Evolutionary conservation across 78 protist genomes (phyloP).

Genomic region (Salpingoeca rosetta): DNA sequence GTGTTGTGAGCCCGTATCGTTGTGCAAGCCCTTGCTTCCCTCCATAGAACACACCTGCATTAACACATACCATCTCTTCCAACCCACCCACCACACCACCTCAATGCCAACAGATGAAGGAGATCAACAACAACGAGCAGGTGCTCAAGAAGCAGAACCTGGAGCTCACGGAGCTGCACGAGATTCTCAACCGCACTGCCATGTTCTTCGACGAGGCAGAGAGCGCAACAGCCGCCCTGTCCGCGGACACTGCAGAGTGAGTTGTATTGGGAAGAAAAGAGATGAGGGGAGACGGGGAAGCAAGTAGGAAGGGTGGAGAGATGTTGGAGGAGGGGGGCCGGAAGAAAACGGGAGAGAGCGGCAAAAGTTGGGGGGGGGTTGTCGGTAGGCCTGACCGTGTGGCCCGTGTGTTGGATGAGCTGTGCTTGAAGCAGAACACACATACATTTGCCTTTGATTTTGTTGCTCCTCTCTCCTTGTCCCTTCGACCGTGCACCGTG

Average conservation of each 20-base stretch:
- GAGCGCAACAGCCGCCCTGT: neutral
- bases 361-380: neutral
- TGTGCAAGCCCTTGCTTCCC: no score
- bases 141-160: slow-evolving; percentile 36
- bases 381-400: neutral
- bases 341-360: neutral
- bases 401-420: no score
- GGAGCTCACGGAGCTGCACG: slow-evolving; percentile 50
- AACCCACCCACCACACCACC: neutral
- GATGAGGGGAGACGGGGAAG: neutral
- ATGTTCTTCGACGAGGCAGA: slow-evolving; percentile 46
- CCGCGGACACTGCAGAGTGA: neutral
- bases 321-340: neutral
- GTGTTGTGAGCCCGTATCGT: no score
- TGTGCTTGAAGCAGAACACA: no score
- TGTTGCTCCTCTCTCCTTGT: no score
- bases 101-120: slow-evolving; percentile 49
- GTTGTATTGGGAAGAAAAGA: neutral
- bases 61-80: neutral
- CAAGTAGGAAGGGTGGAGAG: neutral
- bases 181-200: slow-evolving; percentile 48
- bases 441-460: no score
- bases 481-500: no score
- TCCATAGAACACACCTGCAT: neutral
- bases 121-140: slow-evolving; percentile 56